Conservation (phyloP, 257 asterid genomes). For the Salvia rosmarinus region DNA sequence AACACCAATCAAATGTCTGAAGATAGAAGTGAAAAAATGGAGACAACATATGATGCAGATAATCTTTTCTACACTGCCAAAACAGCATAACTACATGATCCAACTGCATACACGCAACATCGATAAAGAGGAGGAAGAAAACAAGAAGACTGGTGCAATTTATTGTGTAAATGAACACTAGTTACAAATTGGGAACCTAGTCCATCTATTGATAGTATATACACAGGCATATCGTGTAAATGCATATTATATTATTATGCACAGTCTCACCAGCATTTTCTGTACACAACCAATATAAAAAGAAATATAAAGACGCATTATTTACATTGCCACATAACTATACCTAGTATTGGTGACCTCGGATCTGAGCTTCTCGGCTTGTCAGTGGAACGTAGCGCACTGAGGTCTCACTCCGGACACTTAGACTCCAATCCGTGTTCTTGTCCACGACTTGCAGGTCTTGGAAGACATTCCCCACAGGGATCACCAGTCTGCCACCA, state of each 20-base stretch:
- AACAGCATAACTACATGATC: too few relatives aligned
- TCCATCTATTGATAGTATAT: neutral
- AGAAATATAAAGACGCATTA: conserved; percentile 10
- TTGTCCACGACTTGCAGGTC: conserved; percentile 89
- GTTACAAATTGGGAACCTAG: too few relatives aligned
- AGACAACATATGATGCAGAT: too few relatives aligned
- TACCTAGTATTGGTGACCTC: conserved; percentile 41
- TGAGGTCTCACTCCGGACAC: conserved; percentile 64
- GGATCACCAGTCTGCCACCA: conserved; percentile 94
- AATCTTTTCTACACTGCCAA: too few relatives aligned
- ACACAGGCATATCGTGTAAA: neutral
- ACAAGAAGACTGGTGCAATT: too few relatives aligned
- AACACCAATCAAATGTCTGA: too few relatives aligned
- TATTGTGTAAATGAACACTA: too few relatives aligned
- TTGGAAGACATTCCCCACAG: conserved; percentile 81
- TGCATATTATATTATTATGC: neutral
- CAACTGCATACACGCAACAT: too few relatives aligned
- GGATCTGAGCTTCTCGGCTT: conserved; percentile 78
- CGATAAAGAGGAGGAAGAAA: too few relatives aligned
- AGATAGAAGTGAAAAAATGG: too few relatives aligned
- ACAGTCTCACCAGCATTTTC: conserved; percentile 1
- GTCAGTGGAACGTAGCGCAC: conserved; percentile 94
- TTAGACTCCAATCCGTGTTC: conserved; percentile 61
- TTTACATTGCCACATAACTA: conserved; percentile 20
- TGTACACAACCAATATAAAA: conserved; percentile 26